Percentiles rank a stretch among this genome's conserved stretches.
Evolutionary conservation across 1,139 yeast species (phyloP).

Genomic region (Diutina scorzettiae): DNA sequence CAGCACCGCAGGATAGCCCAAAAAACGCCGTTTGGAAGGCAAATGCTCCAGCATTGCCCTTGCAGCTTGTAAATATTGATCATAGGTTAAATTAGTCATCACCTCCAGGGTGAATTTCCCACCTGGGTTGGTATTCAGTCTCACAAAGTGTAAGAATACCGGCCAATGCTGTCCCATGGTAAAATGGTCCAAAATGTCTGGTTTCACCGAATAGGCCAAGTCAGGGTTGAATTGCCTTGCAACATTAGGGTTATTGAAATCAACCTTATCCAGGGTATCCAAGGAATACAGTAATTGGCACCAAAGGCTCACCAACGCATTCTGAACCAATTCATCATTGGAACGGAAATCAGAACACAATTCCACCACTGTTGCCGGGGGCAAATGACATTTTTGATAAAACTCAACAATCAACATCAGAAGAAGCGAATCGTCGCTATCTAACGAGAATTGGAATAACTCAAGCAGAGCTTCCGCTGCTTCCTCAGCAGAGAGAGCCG

Average conservation of each 20-base stretch:
- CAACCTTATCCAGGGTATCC: constrained; percentile 1
- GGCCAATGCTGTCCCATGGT: constrained; percentile 1
- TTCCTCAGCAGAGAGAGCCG: neutral
- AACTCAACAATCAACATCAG: neutral
- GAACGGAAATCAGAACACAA: neutral
- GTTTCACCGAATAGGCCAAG: neutral
- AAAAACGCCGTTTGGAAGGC: neutral
- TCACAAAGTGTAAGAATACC: neutral
- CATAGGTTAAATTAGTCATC: neutral
- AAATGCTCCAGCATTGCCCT: neutral
- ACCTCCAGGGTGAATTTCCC: neutral
- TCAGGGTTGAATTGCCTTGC: constrained; percentile 4
- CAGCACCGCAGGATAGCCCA: neutral
- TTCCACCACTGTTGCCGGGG: neutral
- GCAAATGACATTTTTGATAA: neutral
- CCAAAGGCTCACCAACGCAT: neutral
- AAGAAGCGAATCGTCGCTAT: neutral
- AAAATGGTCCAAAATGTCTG: neutral
- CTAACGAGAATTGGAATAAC: neutral
- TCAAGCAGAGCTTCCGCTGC: neutral
- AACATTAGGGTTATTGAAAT: constrained; percentile 5
- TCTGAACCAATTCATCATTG: neutral
- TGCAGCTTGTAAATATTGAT: neutral
- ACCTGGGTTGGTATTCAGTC: neutral
- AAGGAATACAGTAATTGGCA: neutral